Base-by-base conservation (phyloP, 2,329 filamentous ascomycete genomes). In the Davidsoniella neocaledoniae region DNA sequence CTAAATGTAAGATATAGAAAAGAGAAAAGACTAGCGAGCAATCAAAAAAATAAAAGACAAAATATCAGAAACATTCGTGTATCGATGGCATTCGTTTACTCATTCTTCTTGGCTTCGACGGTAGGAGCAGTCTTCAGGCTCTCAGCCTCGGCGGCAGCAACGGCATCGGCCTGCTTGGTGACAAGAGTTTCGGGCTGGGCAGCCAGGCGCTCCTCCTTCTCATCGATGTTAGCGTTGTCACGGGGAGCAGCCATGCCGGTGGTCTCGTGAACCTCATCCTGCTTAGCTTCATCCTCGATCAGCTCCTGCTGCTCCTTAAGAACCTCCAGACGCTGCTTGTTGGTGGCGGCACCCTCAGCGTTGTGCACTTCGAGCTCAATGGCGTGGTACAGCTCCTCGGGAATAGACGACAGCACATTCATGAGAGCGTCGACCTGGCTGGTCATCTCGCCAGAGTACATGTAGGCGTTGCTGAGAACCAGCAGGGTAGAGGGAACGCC, bases 351-450 rank as follows among this genome's bases (percentile, higher is more conserved):
- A 54, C 91, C 91, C 68, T 98, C 91, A 45, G 90, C 88, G 54
- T 82, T 94, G 73, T 95, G 86, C 8, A 98, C 87, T 69, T 98
- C 91, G 29, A 98, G 82, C 67, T 96, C 91, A 55, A 98, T 95
- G 71, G 98, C 91, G 72, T 98, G 91, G 84, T 93, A 98, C 39
- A 98, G 74, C 65, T 98, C 91, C 66, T 98, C 91, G 2, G 91
- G 91, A 55, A 98, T 96, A 54, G 84, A 88, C 39, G 86, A 93
- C 39, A 98, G 72, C 4, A 98, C 91, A 50, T 87, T 85, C 54
- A 88, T 86, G 45, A 98, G 76, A 0, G 91, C 87, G 57, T 95
- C 88, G 53, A 98, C 87, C 68, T 96, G 90, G 54, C 78, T 85
- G 29, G 83, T 79, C 59, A 91, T 85, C 60, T 94, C 86, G 45